Evolutionary conservation across 805 yeast species (phyloP).

Genomic region (Saturnispora halmiae): DNA sequence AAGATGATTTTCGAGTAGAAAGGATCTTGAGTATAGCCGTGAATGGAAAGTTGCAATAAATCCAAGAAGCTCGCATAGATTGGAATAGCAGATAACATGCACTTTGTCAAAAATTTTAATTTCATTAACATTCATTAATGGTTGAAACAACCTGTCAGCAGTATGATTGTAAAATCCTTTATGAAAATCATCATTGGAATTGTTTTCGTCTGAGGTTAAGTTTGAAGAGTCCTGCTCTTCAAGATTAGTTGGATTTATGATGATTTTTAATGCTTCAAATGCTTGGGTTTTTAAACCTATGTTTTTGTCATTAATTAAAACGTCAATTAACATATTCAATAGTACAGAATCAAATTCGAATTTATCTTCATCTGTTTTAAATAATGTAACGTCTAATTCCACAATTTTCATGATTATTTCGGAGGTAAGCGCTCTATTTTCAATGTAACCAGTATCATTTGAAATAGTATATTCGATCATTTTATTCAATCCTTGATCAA

Average conservation of each 20-base stretch:
- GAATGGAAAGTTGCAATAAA: slow-evolving; percentile 65
- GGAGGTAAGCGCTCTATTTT: slow-evolving; percentile 60
- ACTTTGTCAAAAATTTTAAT: neutral
- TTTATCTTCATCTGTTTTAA: slow-evolving; percentile 37
- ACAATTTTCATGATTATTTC: slow-evolving; percentile 73
- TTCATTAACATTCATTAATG: slow-evolving; percentile 18
- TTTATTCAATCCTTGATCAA: slow-evolving; percentile 59
- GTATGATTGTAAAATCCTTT: slow-evolving; percentile 50
- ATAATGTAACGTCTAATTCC: slow-evolving; percentile 70
- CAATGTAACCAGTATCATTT: slow-evolving; percentile 31
- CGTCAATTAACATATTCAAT: slow-evolving; percentile 44
- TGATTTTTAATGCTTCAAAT: slow-evolving; percentile 67
- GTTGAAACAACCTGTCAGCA: slow-evolving; percentile 23
- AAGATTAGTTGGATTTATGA: slow-evolving; percentile 47
- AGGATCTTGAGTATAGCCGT: slow-evolving; percentile 45
- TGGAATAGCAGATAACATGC: slow-evolving; percentile 15
- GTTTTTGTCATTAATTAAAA: slow-evolving; percentile 53
- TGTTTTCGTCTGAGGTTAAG: slow-evolving; percentile 21
- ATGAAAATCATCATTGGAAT: slow-evolving; percentile 34
- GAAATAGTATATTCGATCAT: slow-evolving; percentile 62
- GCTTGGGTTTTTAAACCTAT: slow-evolving; percentile 75
- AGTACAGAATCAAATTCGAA: slow-evolving; percentile 37
- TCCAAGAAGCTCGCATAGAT: slow-evolving; percentile 59
- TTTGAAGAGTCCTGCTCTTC: slow-evolving; percentile 14
- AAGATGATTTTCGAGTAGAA: slow-evolving; percentile 51